Evolutionary conservation across 768 basidiomycete species (phyloP).

Genomic region (Trichaptum fuscoviolaceum): DNA sequence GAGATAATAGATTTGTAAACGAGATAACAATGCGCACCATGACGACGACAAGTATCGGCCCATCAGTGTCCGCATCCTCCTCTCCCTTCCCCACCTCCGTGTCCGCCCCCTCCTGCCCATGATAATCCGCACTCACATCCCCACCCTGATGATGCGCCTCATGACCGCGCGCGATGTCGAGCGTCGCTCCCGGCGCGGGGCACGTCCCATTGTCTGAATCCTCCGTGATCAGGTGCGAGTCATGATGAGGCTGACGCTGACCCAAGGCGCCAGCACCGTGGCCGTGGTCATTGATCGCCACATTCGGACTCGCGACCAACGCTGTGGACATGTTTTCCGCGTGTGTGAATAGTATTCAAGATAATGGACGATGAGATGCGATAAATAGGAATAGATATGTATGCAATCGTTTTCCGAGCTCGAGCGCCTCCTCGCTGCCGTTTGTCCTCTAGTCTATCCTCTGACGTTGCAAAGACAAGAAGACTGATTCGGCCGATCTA

Average conservation of each 20-base stretch:
- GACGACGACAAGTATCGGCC: slow-evolving; percentile 37
- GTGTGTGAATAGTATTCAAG: too few relatives aligned
- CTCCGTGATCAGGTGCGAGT: too few relatives aligned
- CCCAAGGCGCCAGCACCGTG: too few relatives aligned
- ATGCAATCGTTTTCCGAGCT: background rate
- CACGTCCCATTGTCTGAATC: background rate
- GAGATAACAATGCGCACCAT: slow-evolving; percentile 44
- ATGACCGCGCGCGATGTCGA: background rate
- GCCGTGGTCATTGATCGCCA: too few relatives aligned
- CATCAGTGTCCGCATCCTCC: background rate
- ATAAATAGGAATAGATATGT: background rate
- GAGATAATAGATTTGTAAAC: slow-evolving; percentile 8
- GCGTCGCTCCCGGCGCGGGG: background rate
- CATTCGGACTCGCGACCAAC: too few relatives aligned
- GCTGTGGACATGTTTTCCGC: too few relatives aligned
- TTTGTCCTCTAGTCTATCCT: too few relatives aligned
- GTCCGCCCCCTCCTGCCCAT: background rate
- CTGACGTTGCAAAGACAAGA: too few relatives aligned
- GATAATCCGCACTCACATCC: background rate
- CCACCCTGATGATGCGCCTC: background rate
- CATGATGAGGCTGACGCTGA: too few relatives aligned
- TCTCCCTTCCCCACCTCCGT: background rate
- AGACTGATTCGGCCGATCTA: too few relatives aligned
- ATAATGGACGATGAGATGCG: background rate
- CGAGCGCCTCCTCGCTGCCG: too few relatives aligned